Evolutionary conservation across 805 yeast genomes (phyloP), one percentile per base, ranked within the genome.

Genomic region (Saccharomycopsis sp.): DNA sequence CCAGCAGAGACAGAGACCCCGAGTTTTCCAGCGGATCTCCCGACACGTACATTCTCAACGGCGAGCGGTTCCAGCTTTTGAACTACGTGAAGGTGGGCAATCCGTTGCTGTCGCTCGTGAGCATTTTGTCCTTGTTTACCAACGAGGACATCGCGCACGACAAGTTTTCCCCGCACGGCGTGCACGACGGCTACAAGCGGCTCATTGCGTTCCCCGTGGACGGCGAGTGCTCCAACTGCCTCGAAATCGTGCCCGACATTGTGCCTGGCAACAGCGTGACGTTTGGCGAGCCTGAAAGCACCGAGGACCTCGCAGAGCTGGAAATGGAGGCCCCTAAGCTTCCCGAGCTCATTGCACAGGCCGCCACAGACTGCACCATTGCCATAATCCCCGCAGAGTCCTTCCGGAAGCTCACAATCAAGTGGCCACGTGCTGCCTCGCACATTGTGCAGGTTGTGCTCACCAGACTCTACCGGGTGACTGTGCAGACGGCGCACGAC

Each of bases 361-460:
- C 97, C 0, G 79, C 80, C 5, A 73, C 76, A 1, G 82, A 80
- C 47, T 87, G 95, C 37, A 91, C 98, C 0, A 87, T 92, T 56
- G 96, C 98, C 0, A 87, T 92, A 41, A 91, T 92, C 15, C 99
- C 99, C 0, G 82, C 85, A 1, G 84, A 82, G 55, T 88, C 97
- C 0, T 94, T 92, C 64, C 78, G 81, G 57, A 75, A 87, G 56
- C 78, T 92, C 46, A 85, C 87, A 4, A 68, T 74, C 34, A 87
- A 84, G 64, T 89, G 84, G 67, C 98, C 98, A 3, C 82, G 87
- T 62, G 89, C 97, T 0, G 86, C 97, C 0, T 89, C 97, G 0
- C 97, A 91, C 69, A 91, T 94, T 34, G 92, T 92, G 14, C 97
- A 95, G 65, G 91, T 92, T 82, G 89, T 92, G 23, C 73, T 92